phyloP scores from a whole-genome alignment of 2,329 filamentous ascomycete species.

The Colletotrichum sp. region DNA sequence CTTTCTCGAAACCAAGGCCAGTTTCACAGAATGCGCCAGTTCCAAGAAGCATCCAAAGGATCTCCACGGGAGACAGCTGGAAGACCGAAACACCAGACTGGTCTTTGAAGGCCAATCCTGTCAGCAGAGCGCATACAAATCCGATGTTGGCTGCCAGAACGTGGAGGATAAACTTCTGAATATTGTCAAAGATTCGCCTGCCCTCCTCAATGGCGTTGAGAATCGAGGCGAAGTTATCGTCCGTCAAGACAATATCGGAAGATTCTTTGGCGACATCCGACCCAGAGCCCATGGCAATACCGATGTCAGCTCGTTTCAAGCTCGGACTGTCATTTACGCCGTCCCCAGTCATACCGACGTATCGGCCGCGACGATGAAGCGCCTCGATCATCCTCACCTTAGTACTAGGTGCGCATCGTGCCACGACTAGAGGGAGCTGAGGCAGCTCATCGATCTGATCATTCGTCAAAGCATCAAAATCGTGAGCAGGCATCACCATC shows the following conservation, averaged over 20 bases:
- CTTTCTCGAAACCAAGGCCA: constrained; percentile 76
- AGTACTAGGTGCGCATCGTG: constrained; percentile 71
- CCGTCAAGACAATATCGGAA: constrained; percentile 72
- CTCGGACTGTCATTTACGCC: constrained; percentile 78
- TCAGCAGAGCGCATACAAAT: constrained; percentile 71
- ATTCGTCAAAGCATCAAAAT: constrained; percentile 68
- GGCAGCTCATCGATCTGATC: constrained; percentile 69
- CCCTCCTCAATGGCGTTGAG: constrained; percentile 75
- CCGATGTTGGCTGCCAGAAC: constrained; percentile 74
- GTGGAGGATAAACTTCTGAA: constrained; percentile 77
- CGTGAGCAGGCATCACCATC: constrained; percentile 69
- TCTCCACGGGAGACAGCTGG: constrained; percentile 75
- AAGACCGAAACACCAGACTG: constrained; percentile 69
- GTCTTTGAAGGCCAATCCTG: constrained; percentile 77
- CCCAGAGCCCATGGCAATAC: constrained; percentile 71
- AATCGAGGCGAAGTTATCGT: constrained; percentile 78
- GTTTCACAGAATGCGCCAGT: constrained; percentile 78
- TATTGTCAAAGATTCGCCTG: constrained; percentile 75
- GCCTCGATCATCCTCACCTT: constrained; percentile 79
- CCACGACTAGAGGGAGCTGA: constrained; percentile 70
- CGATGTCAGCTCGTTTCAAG: constrained; percentile 72
- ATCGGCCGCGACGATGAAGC: constrained; percentile 67
- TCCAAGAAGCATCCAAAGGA: constrained; percentile 83
- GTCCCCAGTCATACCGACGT: constrained; percentile 60
- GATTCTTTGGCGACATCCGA: constrained; percentile 69